Evolutionary conservation across 1,284 basidiomycete genomes (phyloP).

Genomic region (Schizopora paradoxa): DNA sequence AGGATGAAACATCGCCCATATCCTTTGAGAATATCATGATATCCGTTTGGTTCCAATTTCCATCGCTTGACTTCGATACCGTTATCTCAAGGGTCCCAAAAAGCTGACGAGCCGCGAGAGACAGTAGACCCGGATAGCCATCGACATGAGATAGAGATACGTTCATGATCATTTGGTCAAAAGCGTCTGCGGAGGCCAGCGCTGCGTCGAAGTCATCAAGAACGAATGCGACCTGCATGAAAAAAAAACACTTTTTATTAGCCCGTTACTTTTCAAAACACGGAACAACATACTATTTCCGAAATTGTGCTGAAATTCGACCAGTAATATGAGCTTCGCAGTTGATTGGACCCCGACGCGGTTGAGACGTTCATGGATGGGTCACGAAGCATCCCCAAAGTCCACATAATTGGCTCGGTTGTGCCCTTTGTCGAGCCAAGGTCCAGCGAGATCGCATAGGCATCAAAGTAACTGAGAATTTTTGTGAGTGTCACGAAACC

Average conservation of each 20-base stretch:
- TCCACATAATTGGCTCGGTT: slow-evolving; percentile 31
- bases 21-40: slow-evolving; percentile 19
- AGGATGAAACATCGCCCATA: slow-evolving; percentile 3
- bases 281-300: slow-evolving; percentile 16
- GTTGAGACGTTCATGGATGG: slow-evolving; percentile 33
- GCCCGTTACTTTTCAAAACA: slow-evolving; percentile 12
- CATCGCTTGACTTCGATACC: slow-evolving; percentile 24
- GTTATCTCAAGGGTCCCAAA: slow-evolving; percentile 38
- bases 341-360: slow-evolving; percentile 19
- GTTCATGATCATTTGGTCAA: slow-evolving; percentile 33
- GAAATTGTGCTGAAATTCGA: slow-evolving; percentile 22
- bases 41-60: slow-evolving; percentile 24
- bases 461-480: slow-evolving; percentile 27
- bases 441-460: slow-evolving; percentile 30
- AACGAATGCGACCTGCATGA: slow-evolving; percentile 35
- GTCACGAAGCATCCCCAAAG: slow-evolving; percentile 38
- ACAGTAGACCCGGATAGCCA: slow-evolving; percentile 36
- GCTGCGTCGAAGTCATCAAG: slow-evolving; percentile 34
- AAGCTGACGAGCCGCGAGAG: slow-evolving; percentile 35
- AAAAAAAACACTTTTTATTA: slow-evolving; percentile 34
- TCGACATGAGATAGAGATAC: slow-evolving; percentile 26
- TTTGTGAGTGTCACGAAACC: slow-evolving; percentile 17
- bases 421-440: slow-evolving; percentile 24
- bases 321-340: slow-evolving; percentile 30
- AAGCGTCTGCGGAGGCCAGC: slow-evolving; percentile 24